A percentile compares a stretch with the other conserved stretches of the same genome.
Evolutionary conservation across 106 monocot genomes (phyloP).

Genomic region (Apostasia ramifera): DNA sequence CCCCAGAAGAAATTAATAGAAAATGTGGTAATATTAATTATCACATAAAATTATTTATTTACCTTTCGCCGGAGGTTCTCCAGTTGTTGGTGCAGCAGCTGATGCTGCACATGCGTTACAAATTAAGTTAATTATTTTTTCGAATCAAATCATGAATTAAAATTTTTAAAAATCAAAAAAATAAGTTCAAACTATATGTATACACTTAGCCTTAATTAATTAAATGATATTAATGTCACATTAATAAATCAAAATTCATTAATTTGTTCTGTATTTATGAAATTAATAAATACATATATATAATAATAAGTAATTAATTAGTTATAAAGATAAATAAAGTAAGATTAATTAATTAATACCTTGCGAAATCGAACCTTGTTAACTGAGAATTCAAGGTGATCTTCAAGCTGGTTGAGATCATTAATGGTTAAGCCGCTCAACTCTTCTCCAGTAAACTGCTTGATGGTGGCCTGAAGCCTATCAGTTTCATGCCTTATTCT

Average conservation of each 20-base stretch:
- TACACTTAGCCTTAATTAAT: neutral
- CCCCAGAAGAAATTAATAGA: neutral
- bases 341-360: constrained; percentile 23
- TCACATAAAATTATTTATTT: neutral
- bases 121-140: too few relatives aligned
- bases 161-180: too few relatives aligned
- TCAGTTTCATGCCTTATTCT: constrained; percentile 60
- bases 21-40: neutral
- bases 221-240: neutral
- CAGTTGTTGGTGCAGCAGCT: constrained; percentile 58
- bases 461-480: constrained; percentile 47
- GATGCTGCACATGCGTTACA: constrained; percentile 23
- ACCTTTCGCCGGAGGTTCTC: constrained; percentile 65
- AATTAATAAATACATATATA: constrained; percentile 2
- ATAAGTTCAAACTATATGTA: too few relatives aligned
- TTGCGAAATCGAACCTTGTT: constrained; percentile 62
- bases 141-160: too few relatives aligned
- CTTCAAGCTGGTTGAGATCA: constrained; percentile 60
- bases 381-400: constrained; percentile 58
- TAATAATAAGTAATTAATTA: neutral
- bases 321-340: neutral
- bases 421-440: constrained; percentile 25
- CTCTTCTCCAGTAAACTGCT: constrained; percentile 57
- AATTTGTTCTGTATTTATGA: neutral
- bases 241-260: neutral